A percentile compares a stretch with the other conserved stretches of the same genome.
phyloP scores from a whole-genome alignment of 169 alveolate species.

The Haemoproteus tartakovskyi region DNA sequence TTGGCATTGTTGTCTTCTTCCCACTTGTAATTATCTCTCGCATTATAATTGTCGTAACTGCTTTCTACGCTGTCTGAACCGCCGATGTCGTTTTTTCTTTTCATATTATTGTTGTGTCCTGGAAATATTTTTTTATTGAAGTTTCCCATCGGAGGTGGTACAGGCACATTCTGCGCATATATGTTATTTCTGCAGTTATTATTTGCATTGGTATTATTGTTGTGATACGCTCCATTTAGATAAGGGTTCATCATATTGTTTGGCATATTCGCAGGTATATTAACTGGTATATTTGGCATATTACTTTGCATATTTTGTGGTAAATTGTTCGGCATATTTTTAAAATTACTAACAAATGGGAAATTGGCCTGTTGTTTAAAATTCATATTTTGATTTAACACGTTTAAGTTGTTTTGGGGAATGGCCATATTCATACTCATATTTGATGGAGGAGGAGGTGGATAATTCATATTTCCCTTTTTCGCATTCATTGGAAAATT shows the following conservation, averaged over 20 bases:
- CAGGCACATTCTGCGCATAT: slow-evolving; percentile 46
- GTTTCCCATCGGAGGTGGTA: slow-evolving; percentile 38
- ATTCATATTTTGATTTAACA: slow-evolving; percentile 56
- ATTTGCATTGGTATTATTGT: too few species aligned
- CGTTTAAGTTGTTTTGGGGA: slow-evolving; percentile 42
- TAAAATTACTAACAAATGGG: slow-evolving; percentile 60
- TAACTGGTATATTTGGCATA: slow-evolving; percentile 32
- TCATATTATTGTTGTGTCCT: slow-evolving; percentile 48
- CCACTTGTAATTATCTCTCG: slow-evolving; percentile 56
- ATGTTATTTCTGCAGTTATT: slow-evolving; percentile 51
- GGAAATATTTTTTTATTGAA: slow-evolving; percentile 52
- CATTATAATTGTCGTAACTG: slow-evolving; percentile 43
- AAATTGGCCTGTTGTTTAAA: slow-evolving; percentile 44
- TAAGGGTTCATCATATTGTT: slow-evolving; percentile 62
- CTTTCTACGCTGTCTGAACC: slow-evolving; percentile 42
- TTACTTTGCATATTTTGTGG: slow-evolving; percentile 39
- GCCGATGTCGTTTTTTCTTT: slow-evolving; percentile 42
- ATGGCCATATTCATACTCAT: too few species aligned
- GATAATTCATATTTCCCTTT: slow-evolving; percentile 58
- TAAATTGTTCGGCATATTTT: slow-evolving; percentile 29
- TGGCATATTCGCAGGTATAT: slow-evolving; percentile 41
- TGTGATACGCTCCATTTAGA: slow-evolving; percentile 29
- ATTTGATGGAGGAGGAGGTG: slow-evolving; percentile 64
- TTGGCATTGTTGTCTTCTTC: slow-evolving; percentile 60
- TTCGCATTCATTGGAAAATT: slow-evolving; percentile 42